These are phyloP conservation scores for Boehmeria nivea DNA, from an alignment of 306 rosid species.

Conservation along the genomic window DNA sequence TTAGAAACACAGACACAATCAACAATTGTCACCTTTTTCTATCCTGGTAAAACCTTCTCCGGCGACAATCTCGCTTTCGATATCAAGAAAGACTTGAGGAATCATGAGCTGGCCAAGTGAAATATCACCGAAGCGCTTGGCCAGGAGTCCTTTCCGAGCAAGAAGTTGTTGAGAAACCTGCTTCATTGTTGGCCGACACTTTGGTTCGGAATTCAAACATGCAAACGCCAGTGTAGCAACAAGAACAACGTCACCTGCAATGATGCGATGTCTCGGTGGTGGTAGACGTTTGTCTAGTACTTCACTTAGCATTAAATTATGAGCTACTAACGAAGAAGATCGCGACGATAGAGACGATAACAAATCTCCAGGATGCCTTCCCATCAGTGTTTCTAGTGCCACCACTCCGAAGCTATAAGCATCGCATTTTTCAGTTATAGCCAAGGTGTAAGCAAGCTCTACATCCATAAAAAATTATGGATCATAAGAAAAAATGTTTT, in stretches of 20 bases:
- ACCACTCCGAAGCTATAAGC: slow-evolving; percentile 15
- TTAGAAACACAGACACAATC: no score
- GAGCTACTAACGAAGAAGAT: background rate
- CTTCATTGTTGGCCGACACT: slow-evolving; percentile 14
- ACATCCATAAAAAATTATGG: background rate
- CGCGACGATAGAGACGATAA: background rate
- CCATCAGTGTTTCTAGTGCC: slow-evolving; percentile 11
- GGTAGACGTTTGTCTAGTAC: slow-evolving; percentile 7
- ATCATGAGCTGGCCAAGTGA: slow-evolving; percentile 7
- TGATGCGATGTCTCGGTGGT: background rate
- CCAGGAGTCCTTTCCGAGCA: background rate
- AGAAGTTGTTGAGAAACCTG: background rate
- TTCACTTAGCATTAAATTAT: background rate
- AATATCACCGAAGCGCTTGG: background rate
- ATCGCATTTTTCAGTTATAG: slow-evolving; percentile 2
- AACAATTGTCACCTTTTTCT: no score
- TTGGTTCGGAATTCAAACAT: slow-evolving; percentile 1
- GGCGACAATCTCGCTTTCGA: no score
- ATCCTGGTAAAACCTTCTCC: no score
- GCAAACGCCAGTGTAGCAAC: slow-evolving; percentile 5
- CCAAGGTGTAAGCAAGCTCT: slow-evolving; percentile 11
- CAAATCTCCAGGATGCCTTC: slow-evolving; percentile 4
- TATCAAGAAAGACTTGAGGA: no score
- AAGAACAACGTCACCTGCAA: background rate
- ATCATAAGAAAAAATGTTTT: no score